Conservation (phyloP, 2,329 filamentous ascomycete genomes). For the Arthroderma sp. region DNA sequence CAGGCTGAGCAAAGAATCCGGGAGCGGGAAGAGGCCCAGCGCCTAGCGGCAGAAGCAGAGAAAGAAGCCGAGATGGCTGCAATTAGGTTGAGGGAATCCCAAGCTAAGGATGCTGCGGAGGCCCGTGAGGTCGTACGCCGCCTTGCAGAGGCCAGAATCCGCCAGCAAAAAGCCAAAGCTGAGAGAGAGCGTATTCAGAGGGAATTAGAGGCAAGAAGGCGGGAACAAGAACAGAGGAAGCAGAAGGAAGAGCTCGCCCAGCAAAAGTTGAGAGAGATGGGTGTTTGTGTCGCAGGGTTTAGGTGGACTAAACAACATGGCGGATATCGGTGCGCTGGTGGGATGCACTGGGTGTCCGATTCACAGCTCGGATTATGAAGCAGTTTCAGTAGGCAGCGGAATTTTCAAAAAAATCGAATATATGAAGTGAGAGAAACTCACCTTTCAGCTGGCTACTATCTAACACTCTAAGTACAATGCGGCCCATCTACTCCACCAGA, state of each 20-base stretch:
- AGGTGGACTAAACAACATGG: conserved; percentile 46
- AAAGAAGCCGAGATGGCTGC: conserved; percentile 7
- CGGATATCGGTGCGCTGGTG: conserved; percentile 52
- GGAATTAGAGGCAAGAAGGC: conserved; percentile 26
- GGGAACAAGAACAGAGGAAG: conserved; percentile 25
- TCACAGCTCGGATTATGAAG: conserved; percentile 1
- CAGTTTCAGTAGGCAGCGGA: too few species aligned
- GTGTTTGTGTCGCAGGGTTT: conserved; percentile 44
- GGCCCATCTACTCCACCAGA: too few species aligned
- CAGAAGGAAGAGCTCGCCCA: conserved; percentile 30
- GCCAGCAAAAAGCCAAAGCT: conserved; percentile 14
- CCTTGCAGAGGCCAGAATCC: not conserved
- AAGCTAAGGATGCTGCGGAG: conserved; percentile 10
- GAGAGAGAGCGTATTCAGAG: conserved; percentile 15
- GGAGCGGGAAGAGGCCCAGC: conserved; percentile 9
- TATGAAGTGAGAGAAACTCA: too few species aligned
- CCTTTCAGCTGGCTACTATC: too few species aligned
- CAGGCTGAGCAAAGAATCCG: conserved; percentile 5
- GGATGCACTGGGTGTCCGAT: conserved; percentile 39
- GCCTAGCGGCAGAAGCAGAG: conserved; percentile 10
- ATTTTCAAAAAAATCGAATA: too few species aligned
- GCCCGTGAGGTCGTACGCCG: conserved; percentile 7
- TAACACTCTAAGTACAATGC: too few species aligned
- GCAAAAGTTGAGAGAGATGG: conserved; percentile 39
- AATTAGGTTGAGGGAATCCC: not conserved